Evolutionary conservation across 768 basidiomycete genomes (phyloP).

Genomic region (Kwoniella botswanensis): DNA sequence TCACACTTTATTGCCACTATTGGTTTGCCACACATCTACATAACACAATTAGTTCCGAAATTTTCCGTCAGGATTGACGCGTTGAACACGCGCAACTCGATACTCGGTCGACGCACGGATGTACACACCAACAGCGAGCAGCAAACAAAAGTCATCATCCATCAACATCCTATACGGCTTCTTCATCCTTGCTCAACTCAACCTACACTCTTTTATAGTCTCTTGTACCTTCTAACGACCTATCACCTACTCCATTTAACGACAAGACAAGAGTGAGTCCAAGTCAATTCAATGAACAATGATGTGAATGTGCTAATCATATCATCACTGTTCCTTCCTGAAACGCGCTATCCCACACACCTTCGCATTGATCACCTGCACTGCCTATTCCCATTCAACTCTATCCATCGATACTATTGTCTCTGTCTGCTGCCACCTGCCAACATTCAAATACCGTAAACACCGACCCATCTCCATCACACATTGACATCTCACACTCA

Average conservation of each 20-base stretch:
- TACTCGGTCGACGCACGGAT: background rate
- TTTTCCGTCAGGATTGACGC: constrained; percentile 4
- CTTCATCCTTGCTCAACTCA: constrained; percentile 16
- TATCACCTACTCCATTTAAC: constrained; percentile 5
- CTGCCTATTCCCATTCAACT: background rate
- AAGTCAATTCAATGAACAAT: background rate
- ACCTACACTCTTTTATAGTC: background rate
- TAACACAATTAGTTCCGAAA: constrained; percentile 9
- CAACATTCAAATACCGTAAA: constrained; percentile 4
- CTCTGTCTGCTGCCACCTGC: background rate
- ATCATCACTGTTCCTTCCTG: background rate
- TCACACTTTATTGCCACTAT: background rate
- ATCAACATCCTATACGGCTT: background rate
- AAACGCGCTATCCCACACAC: constrained; percentile 1
- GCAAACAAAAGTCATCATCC: background rate
- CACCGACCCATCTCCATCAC: background rate
- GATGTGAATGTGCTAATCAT: background rate
- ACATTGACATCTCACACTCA: background rate
- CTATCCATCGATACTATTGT: background rate
- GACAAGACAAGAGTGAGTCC: constrained; percentile 26
- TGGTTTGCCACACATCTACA: background rate
- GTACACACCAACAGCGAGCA: background rate
- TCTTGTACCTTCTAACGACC: constrained; percentile 10
- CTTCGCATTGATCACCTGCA: constrained; percentile 3
- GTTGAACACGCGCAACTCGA: background rate